Evolutionary conservation across 179 eudicot species (phyloP), one percentile per base, ranked within the genome.

Genomic region (Dionaea muscipula): DNA sequence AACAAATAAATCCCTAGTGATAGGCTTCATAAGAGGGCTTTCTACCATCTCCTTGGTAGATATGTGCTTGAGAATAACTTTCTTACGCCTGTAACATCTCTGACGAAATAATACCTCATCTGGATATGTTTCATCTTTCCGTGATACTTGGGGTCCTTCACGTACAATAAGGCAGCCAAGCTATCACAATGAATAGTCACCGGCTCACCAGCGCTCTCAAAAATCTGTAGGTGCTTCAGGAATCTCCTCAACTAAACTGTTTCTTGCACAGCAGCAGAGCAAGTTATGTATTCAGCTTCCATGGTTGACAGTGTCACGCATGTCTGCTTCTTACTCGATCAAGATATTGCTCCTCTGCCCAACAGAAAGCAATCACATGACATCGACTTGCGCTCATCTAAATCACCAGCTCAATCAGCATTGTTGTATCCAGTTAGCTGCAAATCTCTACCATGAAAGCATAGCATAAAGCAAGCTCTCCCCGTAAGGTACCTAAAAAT

Each of bases 141-240:
- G 37, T 51, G 57, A 43, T 51, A 61, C 23, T 51, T 61, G 27
- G 26, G 40, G 20, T 61, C 65, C 25, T 20, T 39, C 1, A 37
- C 21, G 18, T 26, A 39, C 1, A n/a, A 17, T 13, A 52, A 9
- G 21, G 19, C 19, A 48, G 43, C 16, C 16, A 38, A 5, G 43
- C 43, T 38, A 38, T 38, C n/a, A 38, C 43, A 38, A 2, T 15
- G 10, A 7, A 38, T 38, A 38, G 10, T 2, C 7, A 38, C 14
- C 3, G 16, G 2, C 14, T 38, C 43, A 3, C 16, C 43, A 7
- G 2, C n/a, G 10, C 16, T 5, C 10, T 7, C 14, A 2, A 5
- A 2, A 14, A 38, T 38, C 2, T 2, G 2, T 14, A 38, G 2
- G 12, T 14, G 7, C 43, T 38, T 7, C 10, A 38, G 16, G 43